A percentile compares a stretch with the other conserved stretches of the same genome.
Evolutionary conservation across 495 filamentous ascomycete genomes (phyloP).

Genomic region (Penicillium verhagenii): DNA sequence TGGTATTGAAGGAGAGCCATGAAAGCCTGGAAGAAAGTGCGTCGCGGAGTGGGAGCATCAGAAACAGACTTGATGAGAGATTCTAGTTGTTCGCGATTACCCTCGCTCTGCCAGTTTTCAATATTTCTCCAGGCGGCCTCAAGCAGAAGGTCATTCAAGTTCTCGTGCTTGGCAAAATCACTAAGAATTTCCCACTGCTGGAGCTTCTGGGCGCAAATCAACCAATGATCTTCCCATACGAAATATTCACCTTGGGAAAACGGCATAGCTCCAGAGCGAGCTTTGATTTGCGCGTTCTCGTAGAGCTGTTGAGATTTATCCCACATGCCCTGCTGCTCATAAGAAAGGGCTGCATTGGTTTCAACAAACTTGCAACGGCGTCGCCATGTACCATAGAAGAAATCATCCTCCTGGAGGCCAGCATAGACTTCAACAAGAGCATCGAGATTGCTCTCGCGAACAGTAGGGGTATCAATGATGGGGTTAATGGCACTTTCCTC

Average conservation of each 20-base stretch:
- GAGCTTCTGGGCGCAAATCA: slow-evolving; percentile 93
- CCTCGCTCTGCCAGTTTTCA: slow-evolving; percentile 84
- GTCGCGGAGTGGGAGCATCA: slow-evolving; percentile 90
- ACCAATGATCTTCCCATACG: slow-evolving; percentile 99
- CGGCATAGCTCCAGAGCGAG: slow-evolving; percentile 84
- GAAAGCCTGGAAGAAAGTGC: slow-evolving; percentile 96
- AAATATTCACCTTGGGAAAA: slow-evolving; percentile 98
- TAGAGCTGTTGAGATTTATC: slow-evolving; percentile 96
- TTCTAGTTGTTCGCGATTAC: slow-evolving; percentile 85
- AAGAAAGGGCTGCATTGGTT: slow-evolving; percentile 93
- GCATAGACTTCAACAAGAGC: slow-evolving; percentile 89
- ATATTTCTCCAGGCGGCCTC: slow-evolving; percentile 93
- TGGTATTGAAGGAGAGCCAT: slow-evolving; percentile 93
- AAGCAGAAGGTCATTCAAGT: slow-evolving; percentile 93
- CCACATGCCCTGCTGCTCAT: slow-evolving; percentile 99
- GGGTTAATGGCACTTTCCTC: slow-evolving; percentile 83
- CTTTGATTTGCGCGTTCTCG: slow-evolving; percentile 94
- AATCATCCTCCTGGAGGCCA: slow-evolving; percentile 85
- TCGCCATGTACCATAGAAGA: slow-evolving; percentile 98
- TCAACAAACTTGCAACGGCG: slow-evolving; percentile 92
- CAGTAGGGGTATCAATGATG: slow-evolving; percentile 74
- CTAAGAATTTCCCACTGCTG: slow-evolving; percentile 98
- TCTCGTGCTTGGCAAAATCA: slow-evolving; percentile 99
- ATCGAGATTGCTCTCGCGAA: slow-evolving; percentile 92
- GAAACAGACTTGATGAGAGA: slow-evolving; percentile 91